Conservation (phyloP, 116 monocot species). For the Thalassia testudinum region DNA sequence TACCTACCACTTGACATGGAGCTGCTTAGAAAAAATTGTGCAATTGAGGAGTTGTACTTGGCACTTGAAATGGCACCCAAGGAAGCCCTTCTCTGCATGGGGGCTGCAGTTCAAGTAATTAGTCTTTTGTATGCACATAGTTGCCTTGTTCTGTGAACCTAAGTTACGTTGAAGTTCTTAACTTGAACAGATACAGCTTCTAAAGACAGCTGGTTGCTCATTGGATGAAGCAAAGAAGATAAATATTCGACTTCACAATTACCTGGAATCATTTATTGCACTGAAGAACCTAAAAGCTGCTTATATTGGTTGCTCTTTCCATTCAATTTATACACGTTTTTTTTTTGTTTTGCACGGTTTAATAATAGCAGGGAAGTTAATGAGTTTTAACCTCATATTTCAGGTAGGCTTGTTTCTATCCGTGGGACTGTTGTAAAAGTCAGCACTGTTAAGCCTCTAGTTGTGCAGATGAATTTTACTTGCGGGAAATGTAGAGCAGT, state of each 20-base stretch:
- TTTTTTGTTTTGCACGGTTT: not conserved
- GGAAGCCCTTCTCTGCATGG: conserved; percentile 81
- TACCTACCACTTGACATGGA: conserved; percentile 60
- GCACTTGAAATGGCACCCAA: conserved; percentile 46
- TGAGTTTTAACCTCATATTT: conserved; percentile 1
- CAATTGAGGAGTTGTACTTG: conserved; percentile 33
- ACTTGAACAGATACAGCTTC: conserved; percentile 25
- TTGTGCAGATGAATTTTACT: conserved; percentile 53
- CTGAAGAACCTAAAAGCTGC: conserved; percentile 92
- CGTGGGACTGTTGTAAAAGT: conserved; percentile 80
- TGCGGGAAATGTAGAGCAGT: conserved; percentile 59
- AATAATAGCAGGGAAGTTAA: not conserved
- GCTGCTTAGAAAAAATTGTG: conserved; percentile 36
- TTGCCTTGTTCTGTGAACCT: no score
- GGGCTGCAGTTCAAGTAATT: conserved; percentile 49
- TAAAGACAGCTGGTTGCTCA: conserved; percentile 18
- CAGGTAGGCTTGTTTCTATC: conserved; percentile 86
- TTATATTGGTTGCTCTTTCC: conserved; percentile 54
- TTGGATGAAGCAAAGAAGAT: conserved; percentile 24
- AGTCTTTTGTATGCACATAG: no score
- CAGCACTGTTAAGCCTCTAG: conserved; percentile 73
- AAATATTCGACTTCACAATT: conserved; percentile 68
- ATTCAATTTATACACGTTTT: not conserved
- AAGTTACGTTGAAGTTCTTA: not conserved
- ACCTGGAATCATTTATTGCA: conserved; percentile 47